Evolutionary conservation across 2,329 filamentous ascomycete species (phyloP).

Genomic region (Cordyceps militaris): DNA sequence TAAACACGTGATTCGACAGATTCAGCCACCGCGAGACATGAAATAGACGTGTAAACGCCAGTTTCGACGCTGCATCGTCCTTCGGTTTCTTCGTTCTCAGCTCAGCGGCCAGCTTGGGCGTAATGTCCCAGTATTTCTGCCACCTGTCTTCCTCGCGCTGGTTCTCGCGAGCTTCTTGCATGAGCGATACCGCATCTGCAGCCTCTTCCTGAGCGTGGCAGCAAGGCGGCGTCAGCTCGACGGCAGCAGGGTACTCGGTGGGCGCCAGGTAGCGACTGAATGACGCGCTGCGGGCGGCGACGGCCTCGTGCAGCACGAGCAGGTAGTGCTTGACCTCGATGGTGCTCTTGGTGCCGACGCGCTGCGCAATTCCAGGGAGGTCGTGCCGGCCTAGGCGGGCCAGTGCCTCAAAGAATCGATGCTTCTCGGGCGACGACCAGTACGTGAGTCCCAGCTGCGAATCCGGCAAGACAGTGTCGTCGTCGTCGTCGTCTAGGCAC

Average conservation of each 20-base stretch:
- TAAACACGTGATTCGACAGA: slow-evolving; percentile 62
- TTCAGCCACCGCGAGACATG: slow-evolving; percentile 52
- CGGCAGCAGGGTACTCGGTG: slow-evolving; percentile 61
- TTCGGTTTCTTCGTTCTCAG: slow-evolving; percentile 21
- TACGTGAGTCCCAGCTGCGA: slow-evolving; percentile 59
- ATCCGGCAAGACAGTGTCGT: slow-evolving; percentile 23
- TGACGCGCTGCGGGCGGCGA: slow-evolving; percentile 34
- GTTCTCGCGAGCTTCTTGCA: slow-evolving; percentile 58
- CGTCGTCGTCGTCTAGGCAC: slow-evolving; percentile 22
- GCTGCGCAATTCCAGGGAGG: slow-evolving; percentile 51
- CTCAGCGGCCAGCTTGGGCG: slow-evolving; percentile 27
- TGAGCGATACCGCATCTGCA: slow-evolving; percentile 57
- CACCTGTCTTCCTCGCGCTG: slow-evolving; percentile 52
- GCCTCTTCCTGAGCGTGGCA: slow-evolving; percentile 58
- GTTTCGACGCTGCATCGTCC: slow-evolving; percentile 18
- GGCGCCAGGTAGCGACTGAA: slow-evolving; percentile 30
- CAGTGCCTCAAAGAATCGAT: slow-evolving; percentile 59
- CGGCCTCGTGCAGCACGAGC: slow-evolving; percentile 48
- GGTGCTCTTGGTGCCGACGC: slow-evolving; percentile 64
- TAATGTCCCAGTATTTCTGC: slow-evolving; percentile 61
- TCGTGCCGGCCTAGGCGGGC: slow-evolving; percentile 57
- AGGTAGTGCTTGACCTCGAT: slow-evolving; percentile 69
- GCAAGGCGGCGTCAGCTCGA: slow-evolving; percentile 63
- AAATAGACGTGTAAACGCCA: slow-evolving; percentile 51
- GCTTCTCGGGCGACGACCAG: slow-evolving; percentile 70